A percentile compares a stretch with the other conserved stretches of the same genome.
Conservation (phyloP, 768 basidiomycete genomes). For the Pleurotus citrinopileatus region DNA sequence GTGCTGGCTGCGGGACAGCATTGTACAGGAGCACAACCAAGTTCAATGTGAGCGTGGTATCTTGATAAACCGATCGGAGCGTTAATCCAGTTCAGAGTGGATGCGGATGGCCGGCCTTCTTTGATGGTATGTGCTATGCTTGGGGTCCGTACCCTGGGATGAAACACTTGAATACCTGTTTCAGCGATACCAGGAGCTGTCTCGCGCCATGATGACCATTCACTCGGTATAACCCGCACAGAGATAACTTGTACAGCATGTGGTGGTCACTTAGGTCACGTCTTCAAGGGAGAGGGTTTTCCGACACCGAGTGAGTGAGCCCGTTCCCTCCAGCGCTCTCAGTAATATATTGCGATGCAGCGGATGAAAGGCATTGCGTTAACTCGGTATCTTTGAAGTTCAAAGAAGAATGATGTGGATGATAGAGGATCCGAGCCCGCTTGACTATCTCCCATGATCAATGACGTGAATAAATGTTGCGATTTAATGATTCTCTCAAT, state of each 20-base stretch:
- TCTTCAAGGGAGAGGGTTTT: slow-evolving; percentile 92
- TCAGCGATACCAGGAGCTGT: slow-evolving; percentile 90
- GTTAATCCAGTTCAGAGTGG: too few relatives aligned
- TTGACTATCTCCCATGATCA: too few relatives aligned
- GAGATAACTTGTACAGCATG: slow-evolving; percentile 92
- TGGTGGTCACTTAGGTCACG: slow-evolving; percentile 92
- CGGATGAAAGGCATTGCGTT: slow-evolving; percentile 85
- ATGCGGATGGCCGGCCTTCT: slow-evolving; percentile 98
- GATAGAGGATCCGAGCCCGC: slow-evolving; percentile 15
- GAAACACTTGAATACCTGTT: background rate
- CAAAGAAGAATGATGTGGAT: slow-evolving; percentile 39
- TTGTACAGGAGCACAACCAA: slow-evolving; percentile 89
- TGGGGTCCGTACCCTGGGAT: background rate
- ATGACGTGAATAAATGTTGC: too few relatives aligned
- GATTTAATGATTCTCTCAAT: too few relatives aligned
- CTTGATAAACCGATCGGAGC: too few relatives aligned
- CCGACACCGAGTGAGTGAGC: slow-evolving; percentile 63
- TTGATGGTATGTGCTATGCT: slow-evolving; percentile 81
- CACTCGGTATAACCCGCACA: slow-evolving; percentile 65
- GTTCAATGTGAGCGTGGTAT: slow-evolving; percentile 71
- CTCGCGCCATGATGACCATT: slow-evolving; percentile 66
- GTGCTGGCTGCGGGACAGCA: slow-evolving; percentile 78
- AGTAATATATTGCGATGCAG: slow-evolving; percentile 29
- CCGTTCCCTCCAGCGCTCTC: background rate
- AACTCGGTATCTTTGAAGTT: slow-evolving; percentile 88